These are phyloP conservation scores for Phanerochaete carnosa DNA, from an alignment of 768 basidiomycete genomes.

Conservation along the genomic window DNA sequence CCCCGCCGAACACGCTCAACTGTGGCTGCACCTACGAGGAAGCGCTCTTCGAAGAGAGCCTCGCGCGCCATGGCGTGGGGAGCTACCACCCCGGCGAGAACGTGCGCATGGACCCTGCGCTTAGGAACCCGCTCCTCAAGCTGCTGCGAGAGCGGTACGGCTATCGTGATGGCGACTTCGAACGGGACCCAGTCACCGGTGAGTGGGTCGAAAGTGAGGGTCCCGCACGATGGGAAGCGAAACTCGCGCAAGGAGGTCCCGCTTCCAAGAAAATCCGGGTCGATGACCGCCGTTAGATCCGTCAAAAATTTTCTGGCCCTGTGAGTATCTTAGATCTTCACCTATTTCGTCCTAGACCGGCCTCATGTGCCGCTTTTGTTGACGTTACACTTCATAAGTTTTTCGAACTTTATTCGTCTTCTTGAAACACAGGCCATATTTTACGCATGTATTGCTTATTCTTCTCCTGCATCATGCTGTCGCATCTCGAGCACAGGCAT, in stretches of 20 bases:
- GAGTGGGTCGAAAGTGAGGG: slow-evolving; percentile 71
- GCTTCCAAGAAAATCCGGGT: slow-evolving; percentile 32
- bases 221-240: slow-evolving; percentile 59
- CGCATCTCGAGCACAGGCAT: neutral
- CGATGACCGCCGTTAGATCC: slow-evolving; percentile 36
- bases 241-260: slow-evolving; percentile 37
- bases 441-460: neutral
- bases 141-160: slow-evolving; percentile 69
- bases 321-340: slow-evolving; percentile 4
- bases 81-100: slow-evolving; percentile 81
- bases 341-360: slow-evolving; percentile 2
- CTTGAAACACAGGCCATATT: neutral
- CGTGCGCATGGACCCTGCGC: slow-evolving; percentile 86
- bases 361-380: neutral
- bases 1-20: slow-evolving; percentile 74
- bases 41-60: slow-evolving; percentile 83
- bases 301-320: neutral
- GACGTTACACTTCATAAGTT: neutral
- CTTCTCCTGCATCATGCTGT: neutral
- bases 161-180: slow-evolving; percentile 86
- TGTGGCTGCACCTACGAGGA: slow-evolving; percentile 84
- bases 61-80: slow-evolving; percentile 75
- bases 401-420: neutral
- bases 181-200: slow-evolving; percentile 60
- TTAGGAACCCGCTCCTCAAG: slow-evolving; percentile 76